Evolutionary conservation across 176 grass and related monocot species (phyloP), one percentile per base, ranked within the genome.

Genomic region (Eleusine indica): DNA sequence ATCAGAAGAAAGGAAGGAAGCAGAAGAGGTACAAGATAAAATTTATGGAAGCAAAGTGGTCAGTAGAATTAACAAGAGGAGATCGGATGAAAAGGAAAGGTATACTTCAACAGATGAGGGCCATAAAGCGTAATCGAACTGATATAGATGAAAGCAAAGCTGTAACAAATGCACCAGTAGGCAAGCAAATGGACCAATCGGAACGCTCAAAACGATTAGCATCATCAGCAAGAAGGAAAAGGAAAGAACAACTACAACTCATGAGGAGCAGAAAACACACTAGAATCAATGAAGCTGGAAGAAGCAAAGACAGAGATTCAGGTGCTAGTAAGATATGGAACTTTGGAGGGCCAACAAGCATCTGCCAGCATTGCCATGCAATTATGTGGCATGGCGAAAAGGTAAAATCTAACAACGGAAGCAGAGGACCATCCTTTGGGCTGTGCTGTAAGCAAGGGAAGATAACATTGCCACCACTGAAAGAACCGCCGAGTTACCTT

Each of bases 161-260:
- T 65, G 22, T 0, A 18, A 65, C 14, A 11, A 48, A 14, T 29
- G 22, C 22, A 30, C 6, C n/a, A 47, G 44, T 42, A 2, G 75
- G 9, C 58, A 64, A 46, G n/a, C 61, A 65, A 3, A 65, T 65
- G 41, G 22, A 65, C 38, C 5, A 35, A 29, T 15, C 18, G 15
- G 5, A 14, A 49, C 41, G 3, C 22, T 46, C 56, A 46, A 65
- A 30, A 62, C 35, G 66, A 78, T 47, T 66, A 66, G 25, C 76
- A 35, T 63, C 41, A 35, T 32, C 61, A 49, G 60, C 76, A 77
- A 77, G 74, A 62, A 44, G 58, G 56, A 77, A 62, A 43, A 43
- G 74, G 38, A 77, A 66, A 78, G 76, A 78, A 78, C 43, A 32
- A 32, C 10, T 78, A 30, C 41, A 66, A 66, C 76, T 78, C 41